Base-by-base conservation (phyloP, 2,329 filamentous ascomycete genomes). In the Phoma sp. region DNA sequence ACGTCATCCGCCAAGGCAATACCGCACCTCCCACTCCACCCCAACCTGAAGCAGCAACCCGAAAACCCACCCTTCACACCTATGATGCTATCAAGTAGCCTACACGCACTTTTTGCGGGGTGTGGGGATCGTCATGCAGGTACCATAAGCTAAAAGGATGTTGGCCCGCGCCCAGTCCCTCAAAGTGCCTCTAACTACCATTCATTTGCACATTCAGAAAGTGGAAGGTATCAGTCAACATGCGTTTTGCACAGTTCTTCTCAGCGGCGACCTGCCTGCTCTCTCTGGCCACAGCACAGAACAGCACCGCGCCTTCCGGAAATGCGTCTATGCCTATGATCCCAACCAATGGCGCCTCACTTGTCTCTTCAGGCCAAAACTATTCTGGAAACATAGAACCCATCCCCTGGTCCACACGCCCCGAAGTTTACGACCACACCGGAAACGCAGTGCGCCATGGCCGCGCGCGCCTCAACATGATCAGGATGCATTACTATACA, bases 381-480 rank as follows among this genome's bases (percentile, higher is more conserved):
- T 57, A 54, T 38, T 54, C 55, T 9, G 51, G 51, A 3, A 58
- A 55, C 24, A 52, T 58, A 11, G 40, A 45, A n/a, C 35, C 55
- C 5, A 58, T 55, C 13, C 43, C 47, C 1, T 58, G 52, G 51
- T 47, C 37, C 2, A 58, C 55, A 1, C 55, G 47, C 3, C 55
- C 55, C 5, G 55, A 58, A 39, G 55, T 58, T 2, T 58, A 58
- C 41, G 51, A 55, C 22, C 55, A 58, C 11, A 52, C 47, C 27
- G 55, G 55, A n/a, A 43, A 37, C 3, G 51, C 51, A 13, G 55
- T 58, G 8, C 51, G 51, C 11, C 51, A 58, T 38, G 55, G 55
- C 23, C 55, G 47, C 10, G 55, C 51, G 2, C 37, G 55, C 13
- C 42, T 58, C n/a, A 52, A 58, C 32, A 49, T 47, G 37, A 58